phyloP scores from a whole-genome alignment of 768 basidiomycete species.

The Trametes cubensis region DNA sequence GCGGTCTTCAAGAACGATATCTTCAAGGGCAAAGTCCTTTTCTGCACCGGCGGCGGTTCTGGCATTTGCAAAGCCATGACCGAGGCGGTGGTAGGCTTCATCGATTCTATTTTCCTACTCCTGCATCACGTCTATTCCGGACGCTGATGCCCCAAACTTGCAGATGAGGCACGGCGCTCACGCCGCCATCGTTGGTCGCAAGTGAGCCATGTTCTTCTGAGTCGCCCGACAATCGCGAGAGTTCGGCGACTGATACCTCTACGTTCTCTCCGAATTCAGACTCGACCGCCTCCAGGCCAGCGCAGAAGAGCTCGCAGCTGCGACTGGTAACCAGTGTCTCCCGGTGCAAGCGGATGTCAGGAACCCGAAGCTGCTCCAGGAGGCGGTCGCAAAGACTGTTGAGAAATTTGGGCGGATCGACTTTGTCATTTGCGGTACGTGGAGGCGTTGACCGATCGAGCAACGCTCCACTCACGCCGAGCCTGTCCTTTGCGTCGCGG shows the following conservation, averaged over 20 bases:
- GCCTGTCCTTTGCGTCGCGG: neutral
- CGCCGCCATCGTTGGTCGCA: conserved; percentile 84
- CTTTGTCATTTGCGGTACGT: conserved; percentile 89
- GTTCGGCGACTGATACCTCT: neutral
- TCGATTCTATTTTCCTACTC: neutral
- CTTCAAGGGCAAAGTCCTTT: conserved; percentile 88
- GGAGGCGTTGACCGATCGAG: neutral
- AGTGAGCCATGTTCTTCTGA: conserved; percentile 51
- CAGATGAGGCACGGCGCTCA: conserved; percentile 86
- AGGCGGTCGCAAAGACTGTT: conserved; percentile 76
- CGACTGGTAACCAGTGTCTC: conserved; percentile 74
- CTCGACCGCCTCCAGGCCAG: conserved; percentile 69
- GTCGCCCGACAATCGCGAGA: neutral
- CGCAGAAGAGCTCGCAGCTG: conserved; percentile 68
- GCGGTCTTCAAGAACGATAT: conserved; percentile 75
- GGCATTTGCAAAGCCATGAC: conserved; percentile 94
- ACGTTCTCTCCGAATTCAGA: conserved; percentile 40
- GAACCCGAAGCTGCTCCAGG: conserved; percentile 66
- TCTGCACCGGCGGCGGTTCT: conserved; percentile 90
- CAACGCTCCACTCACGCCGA: neutral
- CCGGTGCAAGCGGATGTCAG: conserved; percentile 83
- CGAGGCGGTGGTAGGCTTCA: conserved; percentile 67
- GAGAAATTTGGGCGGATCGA: conserved; percentile 85
- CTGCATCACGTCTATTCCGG: neutral
- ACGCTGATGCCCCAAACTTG: conserved; percentile 36